Percentiles rank a stretch among this genome's conserved stretches.
Evolutionary conservation across 2,329 filamentous ascomycete genomes (phyloP).

Genomic region (Pseudogymnoascus sp.): DNA sequence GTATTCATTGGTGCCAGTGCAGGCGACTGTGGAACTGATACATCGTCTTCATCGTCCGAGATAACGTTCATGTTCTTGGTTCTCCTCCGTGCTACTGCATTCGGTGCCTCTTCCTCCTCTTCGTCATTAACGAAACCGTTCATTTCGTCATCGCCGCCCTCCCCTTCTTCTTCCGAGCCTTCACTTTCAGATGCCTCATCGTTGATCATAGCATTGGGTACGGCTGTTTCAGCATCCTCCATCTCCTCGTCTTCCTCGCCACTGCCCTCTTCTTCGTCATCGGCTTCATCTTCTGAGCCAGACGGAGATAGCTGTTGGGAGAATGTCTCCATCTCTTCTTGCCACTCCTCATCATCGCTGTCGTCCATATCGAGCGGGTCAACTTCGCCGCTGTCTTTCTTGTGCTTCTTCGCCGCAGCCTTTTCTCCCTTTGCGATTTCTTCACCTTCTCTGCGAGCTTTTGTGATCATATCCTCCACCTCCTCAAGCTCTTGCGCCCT

Average conservation of each 20-base stretch:
- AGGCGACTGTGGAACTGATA: slow-evolving; percentile 15
- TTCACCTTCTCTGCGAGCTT: slow-evolving; percentile 71
- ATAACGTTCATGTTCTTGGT: slow-evolving; percentile 1
- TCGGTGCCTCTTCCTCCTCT: slow-evolving; percentile 23
- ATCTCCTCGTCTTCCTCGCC: slow-evolving; percentile 42
- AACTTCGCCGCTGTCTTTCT: slow-evolving; percentile 37
- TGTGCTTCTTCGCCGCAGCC: slow-evolving; percentile 60
- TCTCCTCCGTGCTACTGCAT: neutral
- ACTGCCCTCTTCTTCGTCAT: slow-evolving; percentile 17
- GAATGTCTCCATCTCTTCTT: slow-evolving; percentile 38
- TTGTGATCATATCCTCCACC: slow-evolving; percentile 81
- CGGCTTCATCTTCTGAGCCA: slow-evolving; percentile 29
- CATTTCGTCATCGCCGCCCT: slow-evolving; percentile 16
- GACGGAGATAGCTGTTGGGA: slow-evolving; percentile 39
- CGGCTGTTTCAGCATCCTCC: slow-evolving; percentile 30
- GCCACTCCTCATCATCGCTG: slow-evolving; percentile 50
- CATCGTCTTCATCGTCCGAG: slow-evolving; percentile 29
- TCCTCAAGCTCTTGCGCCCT: slow-evolving; percentile 73
- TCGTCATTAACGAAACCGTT: slow-evolving; percentile 26
- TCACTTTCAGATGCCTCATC: slow-evolving; percentile 33
- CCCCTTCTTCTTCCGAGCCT: slow-evolving; percentile 31
- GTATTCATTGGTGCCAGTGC: slow-evolving; percentile 18
- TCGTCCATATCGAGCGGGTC: slow-evolving; percentile 39
- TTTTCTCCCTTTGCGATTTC: slow-evolving; percentile 73
- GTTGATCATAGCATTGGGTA: slow-evolving; percentile 24